phyloP scores from a whole-genome alignment of 208 protist species.

The Trypanosoma melophagium region DNA sequence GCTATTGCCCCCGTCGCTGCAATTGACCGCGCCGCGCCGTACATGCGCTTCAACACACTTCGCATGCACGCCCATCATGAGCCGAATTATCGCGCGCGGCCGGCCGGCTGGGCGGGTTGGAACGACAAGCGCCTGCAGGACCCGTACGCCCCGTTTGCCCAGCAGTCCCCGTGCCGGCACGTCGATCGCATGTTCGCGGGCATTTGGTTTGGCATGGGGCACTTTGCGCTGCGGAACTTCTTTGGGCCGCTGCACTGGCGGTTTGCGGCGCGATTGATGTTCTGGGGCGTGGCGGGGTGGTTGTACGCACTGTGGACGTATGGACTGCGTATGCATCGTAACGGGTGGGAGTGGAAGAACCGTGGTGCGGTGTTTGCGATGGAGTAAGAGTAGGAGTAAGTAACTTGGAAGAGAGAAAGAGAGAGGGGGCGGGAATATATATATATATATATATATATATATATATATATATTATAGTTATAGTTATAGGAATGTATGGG shows the following conservation, averaged over 20 bases:
- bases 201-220: conserved; percentile 81
- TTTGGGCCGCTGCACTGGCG: conserved; percentile 75
- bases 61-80: conserved; percentile 68
- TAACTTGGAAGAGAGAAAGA: conserved; percentile 10
- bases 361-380: conserved; percentile 80
- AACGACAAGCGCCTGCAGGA: conserved; percentile 68
- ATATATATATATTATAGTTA: no score
- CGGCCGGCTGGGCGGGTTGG: conserved; percentile 76
- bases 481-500: no score
- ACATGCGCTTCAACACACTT: conserved; percentile 82
- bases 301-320: conserved; percentile 46
- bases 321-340: conserved; percentile 78
- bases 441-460: no score
- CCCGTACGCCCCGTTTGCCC: conserved; percentile 67
- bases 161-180: conserved; percentile 69
- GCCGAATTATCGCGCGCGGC: conserved; percentile 74
- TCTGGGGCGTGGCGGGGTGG: conserved; percentile 58
- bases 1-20: conserved; percentile 54
- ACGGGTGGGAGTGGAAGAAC: conserved; percentile 90
- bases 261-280: conserved; percentile 55
- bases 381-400: conserved; percentile 39
- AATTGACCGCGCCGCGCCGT: conserved; percentile 66
- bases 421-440: no score
- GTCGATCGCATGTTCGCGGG: conserved; percentile 57
- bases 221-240: conserved; percentile 83